These are phyloP conservation scores for Alternaria viburni DNA, from an alignment of 2,329 filamentous ascomycete genomes.

Conservation along the genomic window DNA sequence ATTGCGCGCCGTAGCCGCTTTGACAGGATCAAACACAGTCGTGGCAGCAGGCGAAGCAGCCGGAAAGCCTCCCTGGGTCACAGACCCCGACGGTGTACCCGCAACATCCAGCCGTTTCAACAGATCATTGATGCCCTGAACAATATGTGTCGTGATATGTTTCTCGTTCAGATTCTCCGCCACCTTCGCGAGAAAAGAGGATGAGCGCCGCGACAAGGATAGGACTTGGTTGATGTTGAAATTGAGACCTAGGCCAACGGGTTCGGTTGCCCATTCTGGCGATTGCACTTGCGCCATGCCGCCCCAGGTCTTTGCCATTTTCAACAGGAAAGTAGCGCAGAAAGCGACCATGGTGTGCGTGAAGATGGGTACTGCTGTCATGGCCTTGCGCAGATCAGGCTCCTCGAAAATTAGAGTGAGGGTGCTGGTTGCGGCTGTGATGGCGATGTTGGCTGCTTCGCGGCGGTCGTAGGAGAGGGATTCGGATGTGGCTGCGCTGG, in stretches of 20 bases:
- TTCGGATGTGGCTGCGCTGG: conserved; percentile 54
- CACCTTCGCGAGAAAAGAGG: conserved; percentile 33
- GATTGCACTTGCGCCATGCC: conserved; percentile 38
- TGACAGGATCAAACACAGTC: conserved; percentile 2
- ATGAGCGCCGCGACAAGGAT: conserved; percentile 32
- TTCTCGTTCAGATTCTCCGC: conserved; percentile 39
- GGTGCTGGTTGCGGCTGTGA: conserved; percentile 56
- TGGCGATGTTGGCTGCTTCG: conserved; percentile 50
- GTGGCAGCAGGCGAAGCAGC: not conserved
- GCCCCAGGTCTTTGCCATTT: conserved; percentile 56
- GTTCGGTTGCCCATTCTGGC: conserved; percentile 34
- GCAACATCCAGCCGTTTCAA: conserved; percentile 34
- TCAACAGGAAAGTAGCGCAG: conserved; percentile 59
- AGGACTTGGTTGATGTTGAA: conserved; percentile 41
- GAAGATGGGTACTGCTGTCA: conserved; percentile 57
- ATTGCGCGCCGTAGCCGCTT: not conserved
- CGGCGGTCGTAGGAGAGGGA: conserved; percentile 52
- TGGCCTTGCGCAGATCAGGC: conserved; percentile 51
- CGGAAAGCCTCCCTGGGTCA: not conserved
- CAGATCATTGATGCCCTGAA: conserved; percentile 36
- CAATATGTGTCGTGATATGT: conserved; percentile 38
- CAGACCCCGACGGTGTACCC: conserved; percentile 19
- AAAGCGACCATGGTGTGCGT: conserved; percentile 62
- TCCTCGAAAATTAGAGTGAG: conserved; percentile 56
- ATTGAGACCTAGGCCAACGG: conserved; percentile 35